These are phyloP conservation scores for Eucalyptus tenuipes DNA, from an alignment of 345 rosid genomes.

Conservation along the genomic window DNA sequence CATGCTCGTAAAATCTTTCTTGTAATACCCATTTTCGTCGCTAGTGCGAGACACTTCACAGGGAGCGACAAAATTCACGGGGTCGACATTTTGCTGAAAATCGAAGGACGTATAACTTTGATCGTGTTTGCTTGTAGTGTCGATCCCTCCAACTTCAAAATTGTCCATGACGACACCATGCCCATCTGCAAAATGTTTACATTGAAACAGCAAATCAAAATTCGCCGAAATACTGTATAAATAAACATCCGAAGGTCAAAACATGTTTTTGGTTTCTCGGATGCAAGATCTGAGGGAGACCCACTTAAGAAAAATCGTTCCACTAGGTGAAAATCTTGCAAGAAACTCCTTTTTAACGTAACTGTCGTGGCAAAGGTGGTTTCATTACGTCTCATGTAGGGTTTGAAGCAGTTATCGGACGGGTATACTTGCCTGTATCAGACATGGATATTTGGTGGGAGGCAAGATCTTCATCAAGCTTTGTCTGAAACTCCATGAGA, in stretches of 20 bases:
- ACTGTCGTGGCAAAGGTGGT: conserved; percentile 19
- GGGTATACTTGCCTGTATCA: not conserved
- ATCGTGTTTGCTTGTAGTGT: not conserved
- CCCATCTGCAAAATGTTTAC: conserved; percentile 36
- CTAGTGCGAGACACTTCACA: conserved; percentile 48
- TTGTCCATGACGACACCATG: conserved; percentile 36
- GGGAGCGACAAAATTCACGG: conserved; percentile 24
- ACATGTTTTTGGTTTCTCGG: not conserved
- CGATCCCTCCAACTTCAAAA: conserved; percentile 17
- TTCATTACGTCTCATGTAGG: conserved; percentile 15
- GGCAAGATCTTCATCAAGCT: not conserved
- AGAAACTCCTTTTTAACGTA: not conserved
- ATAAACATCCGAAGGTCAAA: conserved; percentile 25
- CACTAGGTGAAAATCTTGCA: conserved; percentile 45
- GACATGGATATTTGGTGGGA: conserved; percentile 1
- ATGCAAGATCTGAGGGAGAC: conserved; percentile 24
- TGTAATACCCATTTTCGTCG: conserved; percentile 5
- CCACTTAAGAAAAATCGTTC: conserved; percentile 22
- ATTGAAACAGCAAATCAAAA: conserved; percentile 25
- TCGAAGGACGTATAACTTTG: not conserved
- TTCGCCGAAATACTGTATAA: conserved; percentile 18
- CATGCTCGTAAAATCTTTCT: conserved; percentile 12
- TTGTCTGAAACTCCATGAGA: conserved; percentile 3
- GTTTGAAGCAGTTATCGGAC: conserved; percentile 4
- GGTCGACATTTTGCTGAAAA: conserved; percentile 20